Conservation (phyloP, 805 yeast species). For the Candida parachauliodes region DNA sequence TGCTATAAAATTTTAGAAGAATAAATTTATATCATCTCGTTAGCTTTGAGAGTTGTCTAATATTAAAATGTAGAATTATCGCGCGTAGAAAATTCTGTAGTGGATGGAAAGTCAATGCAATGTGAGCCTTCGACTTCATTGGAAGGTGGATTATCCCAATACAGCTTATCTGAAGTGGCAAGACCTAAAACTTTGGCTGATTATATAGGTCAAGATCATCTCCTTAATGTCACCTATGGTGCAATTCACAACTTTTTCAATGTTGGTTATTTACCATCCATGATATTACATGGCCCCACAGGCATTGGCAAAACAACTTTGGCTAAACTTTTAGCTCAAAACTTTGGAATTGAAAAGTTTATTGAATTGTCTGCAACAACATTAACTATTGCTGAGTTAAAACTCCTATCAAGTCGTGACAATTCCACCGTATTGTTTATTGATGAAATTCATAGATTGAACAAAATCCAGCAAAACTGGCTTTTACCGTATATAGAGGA, state of each 20-base stretch:
- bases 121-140: too few relatives aligned
- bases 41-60: too few relatives aligned
- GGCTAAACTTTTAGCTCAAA: conserved; percentile 59
- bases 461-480: conserved; percentile 82
- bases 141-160: too few relatives aligned
- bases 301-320: conserved; percentile 94
- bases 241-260: conserved; percentile 61
- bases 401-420: conserved; percentile 40
- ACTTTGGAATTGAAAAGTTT: conserved; percentile 49
- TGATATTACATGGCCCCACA: conserved; percentile 93
- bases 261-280: conserved; percentile 70
- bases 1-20: too few relatives aligned
- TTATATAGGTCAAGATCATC: conserved; percentile 82
- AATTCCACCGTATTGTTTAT: conserved; percentile 58
- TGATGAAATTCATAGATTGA: conserved; percentile 91
- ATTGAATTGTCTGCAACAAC: conserved; percentile 85
- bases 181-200: conserved; percentile 71
- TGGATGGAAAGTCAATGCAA: too few relatives aligned
- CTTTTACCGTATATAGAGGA: conserved; percentile 79
- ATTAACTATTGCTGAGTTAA: conserved; percentile 62
- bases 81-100: too few relatives aligned
- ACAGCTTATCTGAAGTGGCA: conserved; percentile 79
- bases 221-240: conserved; percentile 60
- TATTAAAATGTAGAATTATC: too few relatives aligned
- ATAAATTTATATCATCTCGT: too few relatives aligned